These are phyloP conservation scores for Amauroascus verrucosus DNA, from an alignment of 2,329 filamentous ascomycete species.

Conservation along the genomic window DNA sequence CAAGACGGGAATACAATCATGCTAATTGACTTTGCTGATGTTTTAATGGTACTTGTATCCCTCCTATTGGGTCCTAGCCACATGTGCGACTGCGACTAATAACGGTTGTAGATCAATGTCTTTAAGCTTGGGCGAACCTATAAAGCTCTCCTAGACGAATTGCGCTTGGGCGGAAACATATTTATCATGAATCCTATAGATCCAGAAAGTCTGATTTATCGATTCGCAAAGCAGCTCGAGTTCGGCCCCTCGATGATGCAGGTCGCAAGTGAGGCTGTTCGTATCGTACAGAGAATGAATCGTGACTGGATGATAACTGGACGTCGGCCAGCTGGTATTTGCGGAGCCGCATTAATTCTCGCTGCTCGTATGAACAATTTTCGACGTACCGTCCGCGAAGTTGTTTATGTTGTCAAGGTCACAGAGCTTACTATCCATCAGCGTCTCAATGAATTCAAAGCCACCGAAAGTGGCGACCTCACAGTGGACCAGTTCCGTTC, in stretches of 20 bases:
- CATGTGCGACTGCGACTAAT: constrained; percentile 19
- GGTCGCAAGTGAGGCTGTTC: constrained; percentile 78
- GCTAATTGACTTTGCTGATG: constrained; percentile 90
- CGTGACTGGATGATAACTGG: constrained; percentile 96
- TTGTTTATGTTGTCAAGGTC: constrained; percentile 97
- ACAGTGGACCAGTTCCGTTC: constrained; percentile 72
- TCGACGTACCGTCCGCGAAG: constrained; percentile 78
- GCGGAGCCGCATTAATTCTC: constrained; percentile 86
- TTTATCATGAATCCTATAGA: constrained; percentile 67
- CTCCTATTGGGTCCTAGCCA: background rate
- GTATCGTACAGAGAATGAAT: constrained; percentile 85
- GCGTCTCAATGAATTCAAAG: constrained; percentile 82
- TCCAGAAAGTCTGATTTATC: constrained; percentile 79
- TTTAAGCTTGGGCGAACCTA: constrained; percentile 86
- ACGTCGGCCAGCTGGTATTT: constrained; percentile 83
- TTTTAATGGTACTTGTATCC: constrained; percentile 43
- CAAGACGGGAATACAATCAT: constrained; percentile 72
- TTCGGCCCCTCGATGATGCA: constrained; percentile 72
- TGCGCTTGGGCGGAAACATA: constrained; percentile 45
- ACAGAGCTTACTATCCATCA: constrained; percentile 88
- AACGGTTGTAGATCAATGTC: constrained; percentile 59
- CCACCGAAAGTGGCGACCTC: constrained; percentile 71
- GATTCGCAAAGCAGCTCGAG: constrained; percentile 84
- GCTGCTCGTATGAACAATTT: constrained; percentile 98
- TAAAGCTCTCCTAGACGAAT: constrained; percentile 62